phyloP scores from a whole-genome alignment of 2,329 filamentous ascomycete genomes.

The Aspergillus viridinutans region DNA sequence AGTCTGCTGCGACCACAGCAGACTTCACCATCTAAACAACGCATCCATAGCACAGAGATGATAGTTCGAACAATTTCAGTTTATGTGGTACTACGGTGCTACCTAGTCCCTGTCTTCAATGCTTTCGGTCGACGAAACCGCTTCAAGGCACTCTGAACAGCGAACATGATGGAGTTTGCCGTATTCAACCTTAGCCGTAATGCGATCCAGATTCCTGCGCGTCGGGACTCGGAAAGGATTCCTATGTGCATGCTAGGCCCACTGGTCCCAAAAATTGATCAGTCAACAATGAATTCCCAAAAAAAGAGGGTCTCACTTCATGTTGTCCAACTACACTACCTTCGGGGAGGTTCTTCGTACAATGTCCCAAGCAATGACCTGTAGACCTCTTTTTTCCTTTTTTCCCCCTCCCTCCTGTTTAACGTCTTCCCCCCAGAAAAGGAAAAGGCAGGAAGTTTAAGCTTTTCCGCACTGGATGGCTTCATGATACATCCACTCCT shows the following conservation, averaged over 20 bases:
- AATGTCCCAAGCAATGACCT: background rate
- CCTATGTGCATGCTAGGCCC: background rate
- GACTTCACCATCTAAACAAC: background rate
- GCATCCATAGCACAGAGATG: background rate
- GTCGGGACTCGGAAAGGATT: background rate
- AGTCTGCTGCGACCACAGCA: background rate
- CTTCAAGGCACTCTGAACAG: background rate
- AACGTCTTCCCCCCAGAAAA: background rate
- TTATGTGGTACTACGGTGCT: background rate
- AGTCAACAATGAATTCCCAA: background rate
- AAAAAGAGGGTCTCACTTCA: background rate
- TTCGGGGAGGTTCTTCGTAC: background rate
- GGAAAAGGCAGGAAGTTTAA: background rate
- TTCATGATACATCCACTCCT: conserved; percentile 6
- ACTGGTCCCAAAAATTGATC: background rate
- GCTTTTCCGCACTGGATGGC: background rate
- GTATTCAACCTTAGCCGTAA: background rate
- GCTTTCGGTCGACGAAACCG: background rate
- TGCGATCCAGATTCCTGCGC: background rate
- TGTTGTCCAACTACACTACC: background rate
- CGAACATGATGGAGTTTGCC: background rate
- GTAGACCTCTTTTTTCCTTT: background rate
- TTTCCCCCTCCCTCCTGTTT: background rate
- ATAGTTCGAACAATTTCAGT: background rate
- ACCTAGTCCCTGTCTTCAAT: background rate